A percentile compares a stretch with the other conserved stretches of the same genome.
Evolutionary conservation across 2,329 filamentous ascomycete genomes (phyloP).

Genomic region (Aspergillus aculeatus): DNA sequence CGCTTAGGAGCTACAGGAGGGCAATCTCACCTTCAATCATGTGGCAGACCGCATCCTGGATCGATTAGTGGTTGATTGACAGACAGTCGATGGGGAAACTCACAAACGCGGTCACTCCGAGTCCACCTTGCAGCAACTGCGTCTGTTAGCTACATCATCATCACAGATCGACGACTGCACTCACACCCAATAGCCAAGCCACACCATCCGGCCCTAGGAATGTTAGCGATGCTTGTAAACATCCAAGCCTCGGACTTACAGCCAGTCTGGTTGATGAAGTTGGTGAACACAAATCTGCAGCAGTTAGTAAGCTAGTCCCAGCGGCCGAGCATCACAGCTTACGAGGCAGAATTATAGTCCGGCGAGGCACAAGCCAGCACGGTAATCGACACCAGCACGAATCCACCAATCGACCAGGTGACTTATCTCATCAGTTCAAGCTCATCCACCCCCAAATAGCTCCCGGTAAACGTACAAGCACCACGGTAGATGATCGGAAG

Average conservation of each 20-base stretch:
- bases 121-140: constrained; percentile 47
- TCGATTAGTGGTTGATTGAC: constrained; percentile 1
- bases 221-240: constrained; percentile 12
- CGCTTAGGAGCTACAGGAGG: too few species aligned
- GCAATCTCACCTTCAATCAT: constrained; percentile 37
- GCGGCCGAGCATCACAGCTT: constrained; percentile 35
- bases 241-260: constrained; percentile 41
- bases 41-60: constrained; percentile 43
- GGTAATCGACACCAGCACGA: constrained; percentile 67
- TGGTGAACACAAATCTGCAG: constrained; percentile 53
- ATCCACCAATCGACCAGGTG: constrained; percentile 67
- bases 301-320: constrained; percentile 1
- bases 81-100: constrained; percentile 9
- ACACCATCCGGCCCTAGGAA: constrained; percentile 59
- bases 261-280: constrained; percentile 66
- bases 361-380: constrained; percentile 65
- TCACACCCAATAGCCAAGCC: constrained; percentile 42
- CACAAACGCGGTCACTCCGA: constrained; percentile 54
- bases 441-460: background rate
- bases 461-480: constrained; percentile 45
- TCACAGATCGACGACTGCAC: constrained; percentile 1
- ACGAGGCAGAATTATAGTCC: constrained; percentile 61
- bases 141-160: background rate
- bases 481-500: constrained; percentile 66
- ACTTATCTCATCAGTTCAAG: constrained; percentile 35